Evolutionary conservation across 2,329 filamentous ascomycete genomes (phyloP).

Genomic region (Pseudocercospora vitis): DNA sequence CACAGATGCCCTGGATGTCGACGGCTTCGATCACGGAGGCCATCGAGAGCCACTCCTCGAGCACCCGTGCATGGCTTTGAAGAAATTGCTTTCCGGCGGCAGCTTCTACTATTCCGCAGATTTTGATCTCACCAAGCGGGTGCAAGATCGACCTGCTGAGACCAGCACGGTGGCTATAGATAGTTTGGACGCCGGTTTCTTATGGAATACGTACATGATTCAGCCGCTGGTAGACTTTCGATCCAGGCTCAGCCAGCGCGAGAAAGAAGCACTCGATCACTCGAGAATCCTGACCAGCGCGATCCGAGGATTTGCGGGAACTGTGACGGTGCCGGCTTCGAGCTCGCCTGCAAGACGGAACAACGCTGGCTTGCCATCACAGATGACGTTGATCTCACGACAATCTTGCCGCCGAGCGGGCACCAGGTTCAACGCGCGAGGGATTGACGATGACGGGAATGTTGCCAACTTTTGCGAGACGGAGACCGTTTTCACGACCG

Average conservation of each 20-base stretch:
- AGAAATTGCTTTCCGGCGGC: constrained; percentile 87
- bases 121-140: constrained; percentile 89
- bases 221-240: constrained; percentile 87
- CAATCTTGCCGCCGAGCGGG: constrained; percentile 88
- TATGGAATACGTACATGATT: constrained; percentile 99
- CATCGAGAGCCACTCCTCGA: constrained; percentile 72
- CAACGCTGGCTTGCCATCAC: constrained; percentile 73
- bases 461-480: constrained; percentile 99
- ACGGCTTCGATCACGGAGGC: constrained; percentile 54
- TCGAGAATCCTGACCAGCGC: constrained; percentile 89
- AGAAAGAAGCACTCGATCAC: constrained; percentile 76
- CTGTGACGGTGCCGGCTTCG: constrained; percentile 77
- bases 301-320: constrained; percentile 88
- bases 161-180: constrained; percentile 79
- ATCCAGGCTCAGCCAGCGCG: constrained; percentile 70
- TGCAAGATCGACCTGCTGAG: constrained; percentile 70
- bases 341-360: constrained; percentile 67
- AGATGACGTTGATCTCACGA: constrained; percentile 84
- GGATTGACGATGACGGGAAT: constrained; percentile 95
- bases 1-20: constrained; percentile 54
- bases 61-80: constrained; percentile 85
- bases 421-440: constrained; percentile 93
- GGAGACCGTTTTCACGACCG: constrained; percentile 85
- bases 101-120: constrained; percentile 99
- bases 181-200: constrained; percentile 84